phyloP scores from a whole-genome alignment of 768 basidiomycete species.

The Hydnomerulius pinastri region DNA sequence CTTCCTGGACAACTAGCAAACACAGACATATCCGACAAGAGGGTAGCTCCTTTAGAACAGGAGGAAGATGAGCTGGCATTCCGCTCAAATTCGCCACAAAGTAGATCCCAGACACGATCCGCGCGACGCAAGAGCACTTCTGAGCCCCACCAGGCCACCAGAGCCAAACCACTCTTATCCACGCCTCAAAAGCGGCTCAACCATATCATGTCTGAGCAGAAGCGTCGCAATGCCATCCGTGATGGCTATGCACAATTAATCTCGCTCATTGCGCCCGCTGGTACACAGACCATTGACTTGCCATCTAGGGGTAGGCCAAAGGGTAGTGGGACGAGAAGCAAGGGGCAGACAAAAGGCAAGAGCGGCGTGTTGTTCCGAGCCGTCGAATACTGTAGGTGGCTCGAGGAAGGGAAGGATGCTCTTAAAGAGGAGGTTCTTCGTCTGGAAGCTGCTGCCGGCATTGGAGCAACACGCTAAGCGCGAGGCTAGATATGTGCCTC shows the following conservation, averaged over 20 bases:
- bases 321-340: conserved; percentile 66
- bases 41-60: conserved; percentile 3
- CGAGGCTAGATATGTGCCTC: neutral
- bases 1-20: conserved; percentile 2
- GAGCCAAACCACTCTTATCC: conserved; percentile 68
- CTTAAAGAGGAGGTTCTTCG: conserved; percentile 67
- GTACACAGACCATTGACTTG: conserved; percentile 68
- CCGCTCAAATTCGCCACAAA: conserved; percentile 13
- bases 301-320: conserved; percentile 81
- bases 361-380: conserved; percentile 87
- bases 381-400: conserved; percentile 81
- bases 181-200: conserved; percentile 87
- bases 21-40: conserved; percentile 3
- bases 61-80: conserved; percentile 6
- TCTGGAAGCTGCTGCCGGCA: conserved; percentile 68
- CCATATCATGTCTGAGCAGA: conserved; percentile 95
- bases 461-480: conserved; percentile 25
- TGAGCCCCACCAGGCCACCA: conserved; percentile 30
- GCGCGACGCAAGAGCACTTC: conserved; percentile 26
- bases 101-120: conserved; percentile 13
- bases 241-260: conserved; percentile 89
- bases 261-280: conserved; percentile 76
- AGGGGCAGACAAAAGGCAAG: conserved; percentile 80
- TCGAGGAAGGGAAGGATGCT: conserved; percentile 80
- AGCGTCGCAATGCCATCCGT: conserved; percentile 88